Base-by-base conservation (phyloP, 2,329 filamentous ascomycete genomes). In the Nigrospora sphaerica region DNA sequence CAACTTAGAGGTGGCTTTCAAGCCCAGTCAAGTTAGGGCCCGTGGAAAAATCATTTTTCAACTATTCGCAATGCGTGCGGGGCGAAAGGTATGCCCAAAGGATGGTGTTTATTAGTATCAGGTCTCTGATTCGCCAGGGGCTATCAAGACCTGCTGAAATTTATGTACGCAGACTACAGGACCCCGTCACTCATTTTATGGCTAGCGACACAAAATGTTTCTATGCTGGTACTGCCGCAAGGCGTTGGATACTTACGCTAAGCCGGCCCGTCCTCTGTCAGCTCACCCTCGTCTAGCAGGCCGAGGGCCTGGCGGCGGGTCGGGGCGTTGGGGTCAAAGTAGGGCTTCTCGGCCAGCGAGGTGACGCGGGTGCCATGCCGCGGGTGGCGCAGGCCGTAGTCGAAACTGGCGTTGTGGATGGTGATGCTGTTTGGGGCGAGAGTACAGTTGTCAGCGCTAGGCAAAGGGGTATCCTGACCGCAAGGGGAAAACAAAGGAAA, bases 361-460 rank as follows among this genome's bases (percentile, higher is more conserved):
- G 84, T 88, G 4, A 89, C 84, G 28, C 86, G 71, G 0, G 84
- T 88, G 3, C 85, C 85, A 59, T 89, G 85, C 35, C 85, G 71
- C 0, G 84, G 81, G 57, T 86, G 71, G 17, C 68, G 72, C 2
- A 81, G 81, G 32, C 78, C 82, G 56, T 88, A 88, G 53, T 88
- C 83, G 82, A 83, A 88, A 55, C 78, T 83, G 0, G 83, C 84
- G 51, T 86, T 87, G 54, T 88, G 83, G 34, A 87, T 87, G 0
- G 85, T 86, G 48, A 86, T 83, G 35, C 80, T 80, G 32, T 3
- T 13, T 44, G 6, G 17, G 31, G 51, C 5, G 50, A 45, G 5
- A 39, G 1, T 3, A 11, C 12, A 33, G 10, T 10, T 6, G 32
- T 17, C 6, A 17, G 12, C 23, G 5, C 4, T n/a, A 7, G 14